phyloP scores from a whole-genome alignment of 768 basidiomycete genomes.

The Suillus alpinus region DNA sequence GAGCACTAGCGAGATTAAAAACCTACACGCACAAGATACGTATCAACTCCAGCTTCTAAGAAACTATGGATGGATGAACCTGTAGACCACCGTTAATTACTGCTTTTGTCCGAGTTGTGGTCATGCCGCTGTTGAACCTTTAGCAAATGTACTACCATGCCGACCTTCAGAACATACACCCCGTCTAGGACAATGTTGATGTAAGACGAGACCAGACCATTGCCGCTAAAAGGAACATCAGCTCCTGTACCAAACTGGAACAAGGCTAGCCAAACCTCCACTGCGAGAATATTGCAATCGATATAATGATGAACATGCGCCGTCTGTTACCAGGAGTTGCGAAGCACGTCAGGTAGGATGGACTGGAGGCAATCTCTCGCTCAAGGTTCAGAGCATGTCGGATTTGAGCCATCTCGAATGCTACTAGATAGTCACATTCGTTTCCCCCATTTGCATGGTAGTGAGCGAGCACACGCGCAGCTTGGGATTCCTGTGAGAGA shows the following conservation, averaged over 20 bases:
- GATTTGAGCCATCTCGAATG: slow-evolving; percentile 61
- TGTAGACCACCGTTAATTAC: slow-evolving; percentile 64
- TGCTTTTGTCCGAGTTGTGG: slow-evolving; percentile 48
- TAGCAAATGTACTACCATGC: not conserved
- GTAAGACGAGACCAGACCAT: slow-evolving; percentile 72
- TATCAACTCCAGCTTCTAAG: not conserved
- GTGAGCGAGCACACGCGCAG: slow-evolving; percentile 58
- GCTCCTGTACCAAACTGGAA: not conserved
- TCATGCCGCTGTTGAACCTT: slow-evolving; percentile 39
- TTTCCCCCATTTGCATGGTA: slow-evolving; percentile 68
- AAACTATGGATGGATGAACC: slow-evolving; percentile 25
- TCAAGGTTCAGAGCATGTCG: slow-evolving; percentile 65
- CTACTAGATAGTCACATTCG: slow-evolving; percentile 55
- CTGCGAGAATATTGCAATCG: slow-evolving; percentile 68
- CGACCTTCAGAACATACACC: slow-evolving; percentile 25
- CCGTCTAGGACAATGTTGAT: slow-evolving; percentile 66
- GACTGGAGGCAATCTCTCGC: slow-evolving; percentile 46
- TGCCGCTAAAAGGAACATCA: slow-evolving; percentile 41
- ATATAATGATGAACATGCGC: slow-evolving; percentile 66
- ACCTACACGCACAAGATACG: slow-evolving; percentile 31
- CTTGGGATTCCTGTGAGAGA: slow-evolving; percentile 48
- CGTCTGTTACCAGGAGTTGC: slow-evolving; percentile 64
- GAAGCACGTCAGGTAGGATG: slow-evolving; percentile 53
- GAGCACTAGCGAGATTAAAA: slow-evolving; percentile 62
- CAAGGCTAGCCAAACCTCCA: slow-evolving; percentile 51